These are phyloP conservation scores for Termitomyces eurrhizus DNA, from an alignment of 768 basidiomycete genomes.

Conservation along the genomic window DNA sequence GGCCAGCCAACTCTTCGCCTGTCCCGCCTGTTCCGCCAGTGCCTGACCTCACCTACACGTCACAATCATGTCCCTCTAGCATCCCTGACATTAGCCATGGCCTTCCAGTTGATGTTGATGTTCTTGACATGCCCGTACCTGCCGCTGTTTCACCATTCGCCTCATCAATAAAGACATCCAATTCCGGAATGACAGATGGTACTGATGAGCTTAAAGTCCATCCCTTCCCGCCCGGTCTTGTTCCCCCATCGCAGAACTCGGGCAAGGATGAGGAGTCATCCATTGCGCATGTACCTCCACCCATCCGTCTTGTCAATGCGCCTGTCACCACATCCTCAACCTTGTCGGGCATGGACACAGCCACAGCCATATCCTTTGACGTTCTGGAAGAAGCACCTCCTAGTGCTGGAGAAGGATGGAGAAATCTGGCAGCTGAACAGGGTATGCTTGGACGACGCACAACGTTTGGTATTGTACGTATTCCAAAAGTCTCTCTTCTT, in stretches of 20 bases:
- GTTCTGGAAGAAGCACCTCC: slow-evolving; percentile 71
- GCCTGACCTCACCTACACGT: slow-evolving; percentile 1
- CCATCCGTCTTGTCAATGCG: neutral
- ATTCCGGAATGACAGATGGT: slow-evolving; percentile 26
- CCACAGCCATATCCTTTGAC: slow-evolving; percentile 44
- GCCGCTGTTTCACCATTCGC: slow-evolving; percentile 50
- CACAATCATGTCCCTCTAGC: slow-evolving; percentile 8
- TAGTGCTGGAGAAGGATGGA: slow-evolving; percentile 56
- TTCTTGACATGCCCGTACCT: slow-evolving; percentile 57
- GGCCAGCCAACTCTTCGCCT: slow-evolving; percentile 6
- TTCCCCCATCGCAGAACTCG: slow-evolving; percentile 22
- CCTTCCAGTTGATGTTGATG: slow-evolving; percentile 30
- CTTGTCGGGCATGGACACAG: slow-evolving; percentile 23
- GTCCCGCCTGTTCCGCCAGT: slow-evolving; percentile 7
- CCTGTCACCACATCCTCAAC: slow-evolving; percentile 8
- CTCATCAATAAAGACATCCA: slow-evolving; percentile 17
- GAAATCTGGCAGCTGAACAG: slow-evolving; percentile 40
- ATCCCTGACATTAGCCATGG: slow-evolving; percentile 9
- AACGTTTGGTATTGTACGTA: slow-evolving; percentile 63
- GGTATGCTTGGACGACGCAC: slow-evolving; percentile 25
- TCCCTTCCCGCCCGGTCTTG: slow-evolving; percentile 36
- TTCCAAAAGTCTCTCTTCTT: slow-evolving; percentile 8
- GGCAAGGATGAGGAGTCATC: slow-evolving; percentile 25
- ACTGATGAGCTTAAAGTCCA: slow-evolving; percentile 24
- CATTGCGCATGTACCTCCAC: slow-evolving; percentile 10